phyloP scores from a whole-genome alignment of 2,329 filamentous ascomycete genomes.

The Westerdykella sp. region DNA sequence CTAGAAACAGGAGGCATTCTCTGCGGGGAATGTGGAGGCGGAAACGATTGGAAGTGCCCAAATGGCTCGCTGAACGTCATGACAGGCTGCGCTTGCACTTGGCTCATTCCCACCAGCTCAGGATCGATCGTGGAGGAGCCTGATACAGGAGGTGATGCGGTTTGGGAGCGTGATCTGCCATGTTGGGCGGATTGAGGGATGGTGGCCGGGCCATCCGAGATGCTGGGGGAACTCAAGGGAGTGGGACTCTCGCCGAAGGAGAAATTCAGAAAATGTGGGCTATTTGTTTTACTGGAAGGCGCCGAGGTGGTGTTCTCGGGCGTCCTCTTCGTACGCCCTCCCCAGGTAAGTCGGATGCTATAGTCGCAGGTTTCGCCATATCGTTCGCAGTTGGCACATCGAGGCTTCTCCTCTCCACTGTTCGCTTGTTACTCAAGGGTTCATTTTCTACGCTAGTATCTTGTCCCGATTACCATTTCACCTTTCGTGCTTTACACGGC shows the following conservation, averaged over 20 bases:
- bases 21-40: conserved; percentile 1
- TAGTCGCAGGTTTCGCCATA: conserved; percentile 73
- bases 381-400: conserved; percentile 65
- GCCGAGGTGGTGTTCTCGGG: conserved; percentile 31
- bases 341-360: conserved; percentile 75
- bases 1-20: conserved; percentile 5
- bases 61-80: conserved; percentile 7
- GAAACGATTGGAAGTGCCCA: conserved; percentile 13
- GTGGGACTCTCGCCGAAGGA: conserved; percentile 22
- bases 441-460: no score
- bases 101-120: conserved; percentile 16
- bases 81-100: conserved; percentile 11
- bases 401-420: conserved; percentile 67
- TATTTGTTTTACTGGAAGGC: conserved; percentile 22
- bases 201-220: conserved; percentile 11
- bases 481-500: conserved; percentile 73
- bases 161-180: conserved; percentile 18
- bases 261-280: conserved; percentile 26
- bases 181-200: conserved; percentile 12
- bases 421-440: conserved; percentile 11
- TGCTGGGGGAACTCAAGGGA: conserved; percentile 14
- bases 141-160: conserved; percentile 16
- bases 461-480: conserved; percentile 56
- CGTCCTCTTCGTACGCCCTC: conserved; percentile 62
- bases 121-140: conserved; percentile 23